Conservation (phyloP, 371 early-diverging fungal species). For the Blastocladiella emersonii region DNA sequence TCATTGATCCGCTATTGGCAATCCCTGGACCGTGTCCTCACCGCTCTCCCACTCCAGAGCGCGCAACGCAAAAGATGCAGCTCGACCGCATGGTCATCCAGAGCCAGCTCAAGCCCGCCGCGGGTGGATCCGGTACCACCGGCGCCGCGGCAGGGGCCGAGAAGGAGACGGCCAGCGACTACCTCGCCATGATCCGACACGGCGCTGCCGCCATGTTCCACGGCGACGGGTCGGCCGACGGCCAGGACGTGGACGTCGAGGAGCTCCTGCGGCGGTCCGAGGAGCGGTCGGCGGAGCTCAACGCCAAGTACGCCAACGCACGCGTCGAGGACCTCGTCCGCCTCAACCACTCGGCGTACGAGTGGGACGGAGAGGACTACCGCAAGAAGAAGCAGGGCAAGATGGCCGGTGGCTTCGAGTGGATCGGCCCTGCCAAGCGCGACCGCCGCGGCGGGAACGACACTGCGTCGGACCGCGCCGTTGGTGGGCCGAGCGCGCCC, state of each 20-base stretch:
- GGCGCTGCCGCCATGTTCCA: conserved; percentile 85
- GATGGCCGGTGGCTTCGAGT: conserved; percentile 30
- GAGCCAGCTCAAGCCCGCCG: not conserved
- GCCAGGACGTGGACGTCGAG: conserved; percentile 69
- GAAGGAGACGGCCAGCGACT: conserved; percentile 29
- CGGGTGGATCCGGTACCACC: conserved; percentile 65
- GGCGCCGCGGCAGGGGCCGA: conserved; percentile 26
- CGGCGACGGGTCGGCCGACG: conserved; percentile 26
- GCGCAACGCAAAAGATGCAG: conserved; percentile 91
- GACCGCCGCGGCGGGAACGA: too few relatives aligned
- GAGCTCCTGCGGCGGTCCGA: conserved; percentile 72
- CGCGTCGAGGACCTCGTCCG: conserved; percentile 81
- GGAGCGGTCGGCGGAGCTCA: conserved; percentile 80
- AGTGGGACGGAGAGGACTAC: conserved; percentile 96
- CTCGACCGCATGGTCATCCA: conserved; percentile 98
- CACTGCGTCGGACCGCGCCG: conserved; percentile 58
- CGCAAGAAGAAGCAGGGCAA: conserved; percentile 19
- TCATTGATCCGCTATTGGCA: too few relatives aligned
- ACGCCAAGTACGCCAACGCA: conserved; percentile 69
- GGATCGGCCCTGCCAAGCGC: conserved; percentile 83
- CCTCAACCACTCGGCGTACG: conserved; percentile 63
- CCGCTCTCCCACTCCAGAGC: too few relatives aligned
- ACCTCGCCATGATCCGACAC: conserved; percentile 88
- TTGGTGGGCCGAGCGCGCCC: too few relatives aligned
- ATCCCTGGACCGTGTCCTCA: too few relatives aligned